Conservation (phyloP, 2,329 filamentous ascomycete species). For the Clarireedia sp. region DNA sequence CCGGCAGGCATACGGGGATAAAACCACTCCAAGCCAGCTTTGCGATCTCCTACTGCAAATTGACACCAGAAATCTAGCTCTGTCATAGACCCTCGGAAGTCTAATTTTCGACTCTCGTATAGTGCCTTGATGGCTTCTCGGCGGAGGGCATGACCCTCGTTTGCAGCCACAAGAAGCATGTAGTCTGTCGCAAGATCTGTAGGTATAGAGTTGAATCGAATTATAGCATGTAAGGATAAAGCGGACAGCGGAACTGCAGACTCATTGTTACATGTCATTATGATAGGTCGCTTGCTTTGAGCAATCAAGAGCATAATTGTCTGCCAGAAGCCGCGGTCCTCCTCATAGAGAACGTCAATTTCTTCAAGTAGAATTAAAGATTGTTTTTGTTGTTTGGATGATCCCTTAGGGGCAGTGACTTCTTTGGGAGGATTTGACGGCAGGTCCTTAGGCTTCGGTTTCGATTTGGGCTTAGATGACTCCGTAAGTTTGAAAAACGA, state of each 20-base stretch:
- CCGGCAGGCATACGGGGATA: constrained; percentile 69
- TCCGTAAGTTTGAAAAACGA: constrained; percentile 65
- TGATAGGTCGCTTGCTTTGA: constrained; percentile 82
- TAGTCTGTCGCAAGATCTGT: constrained; percentile 67
- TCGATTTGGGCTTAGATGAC: constrained; percentile 21
- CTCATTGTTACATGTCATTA: constrained; percentile 94
- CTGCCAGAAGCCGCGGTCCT: constrained; percentile 91
- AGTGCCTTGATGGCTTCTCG: constrained; percentile 60
- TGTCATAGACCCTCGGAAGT: constrained; percentile 72
- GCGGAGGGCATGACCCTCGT: constrained; percentile 75
- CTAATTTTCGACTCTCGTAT: constrained; percentile 59
- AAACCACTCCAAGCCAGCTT: constrained; percentile 86
- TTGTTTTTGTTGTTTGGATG: constrained; percentile 61
- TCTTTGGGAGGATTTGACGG: constrained; percentile 13
- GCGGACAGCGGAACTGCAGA: constrained; percentile 65
- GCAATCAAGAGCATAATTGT: constrained; percentile 69
- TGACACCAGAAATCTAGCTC: constrained; percentile 97
- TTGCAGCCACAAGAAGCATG: constrained; percentile 72
- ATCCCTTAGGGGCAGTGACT: constrained; percentile 9
- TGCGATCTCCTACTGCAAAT: constrained; percentile 83
- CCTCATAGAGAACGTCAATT: constrained; percentile 86
- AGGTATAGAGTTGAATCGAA: constrained; percentile 65
- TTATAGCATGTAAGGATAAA: constrained; percentile 75
- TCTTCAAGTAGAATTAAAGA: constrained; percentile 92
- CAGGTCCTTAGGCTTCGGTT: constrained; percentile 18